Base-by-base conservation (phyloP, 1,284 basidiomycete species). In the Rhodotorula sp. region DNA sequence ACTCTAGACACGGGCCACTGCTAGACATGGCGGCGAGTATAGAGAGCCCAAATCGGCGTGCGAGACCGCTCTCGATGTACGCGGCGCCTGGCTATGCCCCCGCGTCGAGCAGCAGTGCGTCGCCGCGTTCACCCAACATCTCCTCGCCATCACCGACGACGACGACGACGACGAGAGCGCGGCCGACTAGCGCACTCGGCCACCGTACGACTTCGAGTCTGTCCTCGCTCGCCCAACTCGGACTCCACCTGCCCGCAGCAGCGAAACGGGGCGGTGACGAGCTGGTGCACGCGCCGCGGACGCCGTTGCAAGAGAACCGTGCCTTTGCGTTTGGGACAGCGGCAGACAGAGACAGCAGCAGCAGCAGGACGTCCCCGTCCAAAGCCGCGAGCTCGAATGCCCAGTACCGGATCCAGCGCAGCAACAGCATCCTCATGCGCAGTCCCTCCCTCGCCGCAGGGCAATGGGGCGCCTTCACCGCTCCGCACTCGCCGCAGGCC, bases 401-500 rank as follows among this genome's bases (percentile, higher is more conserved):
- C 23, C 38, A 23, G 58, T 60, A n/a, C 23, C n/a, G 43, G 5
- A 19, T 60, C 5, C 58, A 60, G 43, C 19, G 58, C 43, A 60
- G 58, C 58, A 60, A 60, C 58, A 60, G 58, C 43, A 47, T 60
- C 43, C 38, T 43, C 58, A 47, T 43, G 4, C 43, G 43, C 23
- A 55, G 54, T 7, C 54, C 54, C 8, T 55, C 54, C 2, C 54
- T 55, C 54, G 58, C 58, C 14, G 58, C 43, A 18, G 58, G 58
- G 19, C 58, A 60, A 26, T 68, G 62, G 63, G 67, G 63, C 18
- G 62, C 67, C 5, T 68, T 68, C 62, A 55, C 55, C 48, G 60
- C 49, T 31, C 38, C 55, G 43, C 50, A 45, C 31, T 52, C 28
- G 23, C 58, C 43, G 48, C 45, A n/a, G 54, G 18, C 26, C 2